Evolutionary conservation across 192 early-diverging fungal species (phyloP), one percentile per base, ranked within the genome.

Genomic region (Backusella tuberculispora): DNA sequence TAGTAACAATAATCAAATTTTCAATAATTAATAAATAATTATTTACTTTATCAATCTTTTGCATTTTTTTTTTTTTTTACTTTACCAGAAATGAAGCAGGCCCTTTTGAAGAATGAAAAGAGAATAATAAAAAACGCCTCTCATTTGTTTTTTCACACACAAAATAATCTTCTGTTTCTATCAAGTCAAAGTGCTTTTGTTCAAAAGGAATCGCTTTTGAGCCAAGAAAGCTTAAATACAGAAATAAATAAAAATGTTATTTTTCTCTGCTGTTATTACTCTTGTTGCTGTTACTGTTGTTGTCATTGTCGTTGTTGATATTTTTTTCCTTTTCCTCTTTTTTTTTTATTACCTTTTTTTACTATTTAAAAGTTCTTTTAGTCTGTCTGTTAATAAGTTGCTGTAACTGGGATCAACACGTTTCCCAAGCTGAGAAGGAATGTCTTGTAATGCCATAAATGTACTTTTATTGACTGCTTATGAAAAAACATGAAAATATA

Each of bases 101-200:
- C 0, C 87, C 87, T 72, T 87, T 88, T 17, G 84, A 83, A 0
- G 84, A 80, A 29, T 78, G 71, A 8, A 80, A 74, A 42, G 80
- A 80, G 34, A 88, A 76, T 19, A 88, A 70, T 66, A 88, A 75
- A 56, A 78, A 84, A 9, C 87, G 82, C 46, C 80, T 64, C 10
- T 84, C 87, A 21, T 83, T 71, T 38, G 80, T 78, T 71, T 86
- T 88, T 63, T 90, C 89, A 43, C 74, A 81, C 24, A 89, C 89
- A 81, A 90, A 90, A 72, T 88, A 90, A 26, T 90, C 85, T 77
- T 90, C 89, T 43, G 66, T 67, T 46, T 83, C 80, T 14, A 90
- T 66, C 6, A 69, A 71, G 13, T 73, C 71, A 15, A 90, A 45
- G 68, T 90, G 89, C 34, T 75, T 78, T 63, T 50, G 56, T 26